Evolutionary conservation across 2,329 filamentous ascomycete species (phyloP).

Genomic region (Ceratocystis ficicola): DNA sequence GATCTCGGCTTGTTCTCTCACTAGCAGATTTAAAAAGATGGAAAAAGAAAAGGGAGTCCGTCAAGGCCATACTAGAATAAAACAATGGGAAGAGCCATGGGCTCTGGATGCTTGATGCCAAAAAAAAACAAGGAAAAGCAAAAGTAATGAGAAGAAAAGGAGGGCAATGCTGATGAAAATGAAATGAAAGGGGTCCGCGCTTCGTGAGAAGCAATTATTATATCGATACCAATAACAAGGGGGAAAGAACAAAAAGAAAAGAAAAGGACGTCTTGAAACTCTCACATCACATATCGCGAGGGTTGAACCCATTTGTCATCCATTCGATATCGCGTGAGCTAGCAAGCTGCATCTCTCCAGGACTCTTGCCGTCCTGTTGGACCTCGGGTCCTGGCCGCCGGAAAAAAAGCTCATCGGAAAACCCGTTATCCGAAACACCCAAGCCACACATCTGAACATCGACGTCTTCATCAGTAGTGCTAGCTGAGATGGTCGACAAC

Average conservation of each 20-base stretch:
- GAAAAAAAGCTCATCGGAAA: background rate
- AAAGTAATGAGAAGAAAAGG: background rate
- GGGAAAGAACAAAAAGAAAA: background rate
- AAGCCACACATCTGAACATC: background rate
- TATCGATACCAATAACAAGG: background rate
- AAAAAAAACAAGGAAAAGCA: no score
- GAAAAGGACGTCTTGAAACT: background rate
- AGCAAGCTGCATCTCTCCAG: slow-evolving; percentile 29
- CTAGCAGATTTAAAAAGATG: background rate
- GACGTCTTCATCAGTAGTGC: slow-evolving; percentile 3
- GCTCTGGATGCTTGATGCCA: background rate
- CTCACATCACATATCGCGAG: slow-evolving; percentile 23
- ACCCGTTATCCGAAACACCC: background rate
- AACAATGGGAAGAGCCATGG: background rate
- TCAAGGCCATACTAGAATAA: background rate
- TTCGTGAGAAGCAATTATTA: slow-evolving; percentile 1
- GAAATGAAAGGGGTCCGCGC: background rate
- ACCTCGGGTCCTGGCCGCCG: background rate
- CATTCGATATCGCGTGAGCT: slow-evolving; percentile 32
- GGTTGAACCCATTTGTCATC: slow-evolving; percentile 39
- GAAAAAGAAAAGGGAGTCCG: background rate
- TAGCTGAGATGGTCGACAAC: slow-evolving; percentile 9
- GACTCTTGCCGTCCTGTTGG: slow-evolving; percentile 19
- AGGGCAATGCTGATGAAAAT: background rate
- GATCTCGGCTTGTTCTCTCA: no score